A percentile compares a stretch with the other conserved stretches of the same genome.
Evolutionary conservation across 2,329 filamentous ascomycete genomes (phyloP).

Genomic region (Uncinocarpus reesii): DNA sequence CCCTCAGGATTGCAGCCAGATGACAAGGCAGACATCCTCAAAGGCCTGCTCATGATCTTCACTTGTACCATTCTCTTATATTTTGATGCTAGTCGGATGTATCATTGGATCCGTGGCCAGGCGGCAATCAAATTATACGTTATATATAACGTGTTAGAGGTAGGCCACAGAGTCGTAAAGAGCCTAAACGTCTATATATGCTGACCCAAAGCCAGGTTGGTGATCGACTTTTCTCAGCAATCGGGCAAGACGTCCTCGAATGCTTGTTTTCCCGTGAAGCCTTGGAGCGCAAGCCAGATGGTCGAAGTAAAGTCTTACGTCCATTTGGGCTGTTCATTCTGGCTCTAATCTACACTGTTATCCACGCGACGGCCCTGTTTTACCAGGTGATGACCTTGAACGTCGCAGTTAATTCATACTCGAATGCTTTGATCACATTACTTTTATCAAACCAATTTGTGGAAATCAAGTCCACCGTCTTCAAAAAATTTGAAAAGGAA

Average conservation of each 20-base stretch:
- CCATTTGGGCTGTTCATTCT: constrained; percentile 87
- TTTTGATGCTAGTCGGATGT: constrained; percentile 93
- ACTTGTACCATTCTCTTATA: constrained; percentile 79
- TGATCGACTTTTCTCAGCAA: constrained; percentile 76
- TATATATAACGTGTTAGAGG: constrained; percentile 94
- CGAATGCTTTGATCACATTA: constrained; percentile 83
- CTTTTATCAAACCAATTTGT: constrained; percentile 97
- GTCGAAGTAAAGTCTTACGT: constrained; percentile 79
- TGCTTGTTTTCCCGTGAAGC: constrained; percentile 91
- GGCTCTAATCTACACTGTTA: constrained; percentile 74
- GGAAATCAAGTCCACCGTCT: constrained; percentile 95
- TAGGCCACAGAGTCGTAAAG: constrained; percentile 25
- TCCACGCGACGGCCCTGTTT: constrained; percentile 79
- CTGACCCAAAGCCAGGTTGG: constrained; percentile 45
- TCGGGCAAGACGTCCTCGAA: constrained; percentile 93
- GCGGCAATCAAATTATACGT: constrained; percentile 97
- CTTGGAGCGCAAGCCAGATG: constrained; percentile 73
- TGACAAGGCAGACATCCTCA: constrained; percentile 90
- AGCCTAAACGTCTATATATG: neutral
- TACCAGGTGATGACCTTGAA: constrained; percentile 98
- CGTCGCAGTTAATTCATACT: constrained; percentile 96
- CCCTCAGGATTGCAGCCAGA: constrained; percentile 76
- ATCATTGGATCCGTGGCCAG: constrained; percentile 92
- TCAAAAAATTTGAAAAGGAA: constrained; percentile 98
- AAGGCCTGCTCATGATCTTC: constrained; percentile 75